These are phyloP conservation scores for Nitzschia inconspicua DNA, from an alignment of 108 stramenopile genomes.

Conservation along the genomic window DNA sequence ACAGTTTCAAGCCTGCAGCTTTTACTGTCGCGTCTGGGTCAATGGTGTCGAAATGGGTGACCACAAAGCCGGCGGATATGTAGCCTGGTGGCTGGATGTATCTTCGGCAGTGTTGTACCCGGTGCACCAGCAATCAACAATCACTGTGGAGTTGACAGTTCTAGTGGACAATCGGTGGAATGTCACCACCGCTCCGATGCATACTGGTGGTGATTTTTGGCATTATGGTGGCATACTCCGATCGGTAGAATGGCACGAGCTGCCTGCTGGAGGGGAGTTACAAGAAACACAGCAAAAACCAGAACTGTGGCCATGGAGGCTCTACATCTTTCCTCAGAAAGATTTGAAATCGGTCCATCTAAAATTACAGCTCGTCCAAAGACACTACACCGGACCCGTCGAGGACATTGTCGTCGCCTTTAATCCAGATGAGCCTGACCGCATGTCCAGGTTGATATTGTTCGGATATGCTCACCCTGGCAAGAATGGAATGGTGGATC, in stretches of 20 bases:
- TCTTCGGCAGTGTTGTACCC: neutral
- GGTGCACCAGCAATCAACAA: neutral
- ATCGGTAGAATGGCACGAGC: slow-evolving; percentile 34
- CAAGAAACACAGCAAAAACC: neutral
- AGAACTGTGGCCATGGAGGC: slow-evolving; percentile 30
- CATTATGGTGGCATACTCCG: slow-evolving; percentile 40
- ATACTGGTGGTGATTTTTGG: slow-evolving; percentile 51
- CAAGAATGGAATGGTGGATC: slow-evolving; percentile 5
- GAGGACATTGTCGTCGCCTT: neutral
- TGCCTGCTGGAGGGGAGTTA: neutral
- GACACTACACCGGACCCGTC: neutral
- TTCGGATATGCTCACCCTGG: neutral
- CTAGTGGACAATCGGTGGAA: slow-evolving; percentile 47
- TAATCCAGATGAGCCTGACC: neutral
- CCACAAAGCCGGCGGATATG: slow-evolving; percentile 42
- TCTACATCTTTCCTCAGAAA: slow-evolving; percentile 20
- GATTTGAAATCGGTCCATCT: slow-evolving; percentile 13
- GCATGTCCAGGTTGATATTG: neutral
- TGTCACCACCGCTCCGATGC: slow-evolving; percentile 34
- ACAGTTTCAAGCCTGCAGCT: slow-evolving; percentile 35
- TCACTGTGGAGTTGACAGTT: slow-evolving; percentile 11
- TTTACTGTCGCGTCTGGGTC: slow-evolving; percentile 48
- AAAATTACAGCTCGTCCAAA: slow-evolving; percentile 5
- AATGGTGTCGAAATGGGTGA: slow-evolving; percentile 39
- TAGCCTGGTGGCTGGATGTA: slow-evolving; percentile 29